A percentile compares a stretch with the other conserved stretches of the same genome.
These are phyloP conservation scores for Candida nonsorbophila DNA, from an alignment of 805 yeast species.

Conservation along the genomic window DNA sequence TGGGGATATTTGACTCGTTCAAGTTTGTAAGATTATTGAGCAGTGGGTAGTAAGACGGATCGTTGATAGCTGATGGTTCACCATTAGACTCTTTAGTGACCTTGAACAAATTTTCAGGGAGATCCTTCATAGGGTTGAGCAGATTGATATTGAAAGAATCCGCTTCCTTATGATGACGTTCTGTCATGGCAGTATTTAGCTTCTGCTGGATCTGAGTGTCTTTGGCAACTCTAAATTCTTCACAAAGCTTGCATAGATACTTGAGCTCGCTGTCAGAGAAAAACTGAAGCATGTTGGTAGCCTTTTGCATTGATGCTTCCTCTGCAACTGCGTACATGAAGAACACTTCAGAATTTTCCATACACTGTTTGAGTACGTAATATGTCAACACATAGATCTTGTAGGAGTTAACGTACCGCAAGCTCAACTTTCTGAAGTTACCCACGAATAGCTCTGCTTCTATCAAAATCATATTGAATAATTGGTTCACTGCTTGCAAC, in stretches of 20 bases:
- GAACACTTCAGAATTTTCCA: constrained; percentile 32
- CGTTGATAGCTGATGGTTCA: too few species aligned
- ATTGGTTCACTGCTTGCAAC: constrained; percentile 23
- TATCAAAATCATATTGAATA: constrained; percentile 25
- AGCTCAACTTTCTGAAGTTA: constrained; percentile 31
- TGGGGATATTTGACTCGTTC: constrained; percentile 11
- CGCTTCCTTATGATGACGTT: too few species aligned
- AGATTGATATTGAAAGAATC: background rate
- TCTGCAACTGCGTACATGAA: constrained; percentile 25
- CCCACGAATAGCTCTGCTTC: constrained; percentile 42
- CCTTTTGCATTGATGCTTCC: constrained; percentile 24
- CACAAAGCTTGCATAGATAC: constrained; percentile 30
- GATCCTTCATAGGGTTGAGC: constrained; percentile 2
- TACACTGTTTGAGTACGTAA: constrained; percentile 35
- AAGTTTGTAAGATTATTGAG: constrained; percentile 6
- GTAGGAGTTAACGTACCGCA: constrained; percentile 35
- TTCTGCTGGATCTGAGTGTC: too few species aligned
- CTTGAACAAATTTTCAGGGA: constrained; percentile 2
- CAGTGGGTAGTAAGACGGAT: too few species aligned
- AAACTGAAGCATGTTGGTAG: constrained; percentile 35
- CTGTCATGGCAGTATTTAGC: too few species aligned
- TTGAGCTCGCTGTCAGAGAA: constrained; percentile 30
- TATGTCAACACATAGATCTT: constrained; percentile 35
- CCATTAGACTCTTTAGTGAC: too few species aligned
- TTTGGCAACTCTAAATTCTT: constrained; percentile 34